Evolutionary conservation across 805 yeast species (phyloP).

Genomic region (Kluyveromyces lactis): DNA sequence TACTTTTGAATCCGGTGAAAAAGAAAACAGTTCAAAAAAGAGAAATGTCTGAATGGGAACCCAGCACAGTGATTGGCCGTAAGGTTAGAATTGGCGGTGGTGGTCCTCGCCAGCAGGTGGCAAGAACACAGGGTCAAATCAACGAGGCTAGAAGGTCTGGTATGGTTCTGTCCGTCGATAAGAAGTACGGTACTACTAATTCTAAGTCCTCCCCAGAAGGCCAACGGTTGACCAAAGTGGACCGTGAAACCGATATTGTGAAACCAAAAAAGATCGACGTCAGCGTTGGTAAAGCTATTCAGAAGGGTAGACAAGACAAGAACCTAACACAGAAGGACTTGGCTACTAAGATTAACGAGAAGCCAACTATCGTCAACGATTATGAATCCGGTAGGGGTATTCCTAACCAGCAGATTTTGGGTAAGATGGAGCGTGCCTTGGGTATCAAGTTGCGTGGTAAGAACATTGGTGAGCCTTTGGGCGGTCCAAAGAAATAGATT

Average conservation of each 20-base stretch:
- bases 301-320: constrained; percentile 80
- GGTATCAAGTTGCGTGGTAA: constrained; percentile 96
- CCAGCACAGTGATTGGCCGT: constrained; percentile 80
- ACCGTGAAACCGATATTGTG: constrained; percentile 87
- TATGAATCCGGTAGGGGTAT: constrained; percentile 95
- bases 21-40: neutral
- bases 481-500: constrained; percentile 36
- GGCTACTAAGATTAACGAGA: constrained; percentile 92
- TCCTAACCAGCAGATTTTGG: constrained; percentile 92
- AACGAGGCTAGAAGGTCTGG: constrained; percentile 95
- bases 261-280: constrained; percentile 83
- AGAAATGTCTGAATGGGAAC: constrained; percentile 77
- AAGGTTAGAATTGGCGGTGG: constrained; percentile 82
- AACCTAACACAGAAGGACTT: constrained; percentile 89
- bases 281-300: constrained; percentile 80
- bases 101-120: constrained; percentile 81
- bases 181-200: constrained; percentile 70
- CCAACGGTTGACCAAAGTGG: constrained; percentile 88
- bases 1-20: no score
- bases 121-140: constrained; percentile 66
- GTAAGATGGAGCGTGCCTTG: constrained; percentile 85
- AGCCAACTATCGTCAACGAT: constrained; percentile 90
- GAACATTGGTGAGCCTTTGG: constrained; percentile 83
- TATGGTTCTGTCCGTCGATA: constrained; percentile 80
- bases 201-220: constrained; percentile 77